Percentiles rank a stretch among this genome's conserved stretches.
Evolutionary conservation across 805 yeast species (phyloP).

Genomic region (Lipomyces lipofer): DNA sequence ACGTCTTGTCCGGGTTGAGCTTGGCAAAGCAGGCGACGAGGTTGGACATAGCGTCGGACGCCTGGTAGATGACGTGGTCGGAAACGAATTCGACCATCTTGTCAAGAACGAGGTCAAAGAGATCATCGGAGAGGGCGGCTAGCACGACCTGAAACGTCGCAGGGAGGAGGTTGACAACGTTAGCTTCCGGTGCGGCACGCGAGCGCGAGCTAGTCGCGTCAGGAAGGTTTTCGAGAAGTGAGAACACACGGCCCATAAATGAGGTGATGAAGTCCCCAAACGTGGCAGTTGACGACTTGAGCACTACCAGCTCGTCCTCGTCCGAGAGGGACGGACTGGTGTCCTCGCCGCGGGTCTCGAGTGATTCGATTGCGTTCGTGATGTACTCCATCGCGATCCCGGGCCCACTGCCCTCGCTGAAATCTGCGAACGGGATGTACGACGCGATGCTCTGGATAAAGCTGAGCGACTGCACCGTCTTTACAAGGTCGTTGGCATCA

Average conservation of each 20-base stretch:
- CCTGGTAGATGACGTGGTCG: slow-evolving; percentile 56
- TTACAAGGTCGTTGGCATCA: slow-evolving; percentile 80
- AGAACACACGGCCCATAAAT: slow-evolving; percentile 60
- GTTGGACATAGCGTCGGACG: slow-evolving; percentile 67
- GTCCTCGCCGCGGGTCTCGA: slow-evolving; percentile 42
- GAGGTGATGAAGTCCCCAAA: slow-evolving; percentile 61
- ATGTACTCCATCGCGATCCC: slow-evolving; percentile 56
- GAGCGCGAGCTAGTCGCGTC: slow-evolving; percentile 51
- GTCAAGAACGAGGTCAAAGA: slow-evolving; percentile 35
- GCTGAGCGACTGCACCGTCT: slow-evolving; percentile 68
- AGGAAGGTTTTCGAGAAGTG: slow-evolving; percentile 67
- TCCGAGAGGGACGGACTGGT: slow-evolving; percentile 38
- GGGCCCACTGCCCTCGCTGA: slow-evolving; percentile 46
- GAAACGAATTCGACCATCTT: slow-evolving; percentile 53
- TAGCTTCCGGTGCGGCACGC: slow-evolving; percentile 48
- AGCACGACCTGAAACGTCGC: slow-evolving; percentile 43
- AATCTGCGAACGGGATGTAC: slow-evolving; percentile 68
- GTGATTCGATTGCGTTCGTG: slow-evolving; percentile 57
- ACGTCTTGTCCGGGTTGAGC: slow-evolving; percentile 55
- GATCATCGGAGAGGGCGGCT: slow-evolving; percentile 36
- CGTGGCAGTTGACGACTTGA: slow-evolving; percentile 69
- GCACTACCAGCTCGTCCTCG: slow-evolving; percentile 53
- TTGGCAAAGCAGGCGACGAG: slow-evolving; percentile 71
- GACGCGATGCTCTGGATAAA: slow-evolving; percentile 69
- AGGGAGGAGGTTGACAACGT: slow-evolving; percentile 44